Evolutionary conservation across 768 basidiomycete genomes (phyloP), one percentile per base, ranked within the genome.

Genomic region (Amanita fuliginea): DNA sequence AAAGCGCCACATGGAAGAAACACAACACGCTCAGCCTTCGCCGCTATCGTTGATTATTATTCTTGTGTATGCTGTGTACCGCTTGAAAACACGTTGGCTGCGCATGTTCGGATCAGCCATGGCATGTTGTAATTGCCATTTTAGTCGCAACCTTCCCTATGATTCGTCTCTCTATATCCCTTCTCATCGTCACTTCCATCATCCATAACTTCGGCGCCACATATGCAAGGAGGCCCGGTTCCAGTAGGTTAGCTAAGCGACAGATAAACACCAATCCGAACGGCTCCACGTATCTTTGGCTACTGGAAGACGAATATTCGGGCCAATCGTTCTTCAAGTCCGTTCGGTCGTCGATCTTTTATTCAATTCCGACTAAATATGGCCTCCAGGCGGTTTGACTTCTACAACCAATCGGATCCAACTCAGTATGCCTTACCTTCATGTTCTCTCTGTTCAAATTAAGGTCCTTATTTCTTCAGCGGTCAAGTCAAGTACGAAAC

Each of bases 11-110:
- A 70, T 98, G 93, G 93, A 92, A 89, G 71, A 92, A 78, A 67
- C 89, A 97, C 92, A 99, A 97, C 80, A 96, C 94, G 13, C 86
- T 90, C 78, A 85, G 81, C 67, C 78, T 90, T 55, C 87, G 84
- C 63, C 83, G 87, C 55, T 90, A 90, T 78, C 83, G 87, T 69
- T 90, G 77, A 79, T 71, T 49, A 26, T 56, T 52, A 41, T 55
- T 58, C 60, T 58, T 52, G 11, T 56, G 47, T 26, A 26, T 58
- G 53, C 51, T 58, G 57, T 61, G 60, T 62, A 55, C 60, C 57
- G n/a, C 21, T 11, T 40, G 9, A 18, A 37, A 40, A 40, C 39
- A 19, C 18, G 37, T 18, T 18, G 37, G 28, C 37, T 39, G 37
- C 37, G 37, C 7, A 19, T 37, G 18, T 37, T 19, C 28, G 28